Evolutionary conservation across 345 rosid genomes (phyloP), one percentile per base, ranked within the genome.

Genomic region (Euphorbia tirucalli): DNA sequence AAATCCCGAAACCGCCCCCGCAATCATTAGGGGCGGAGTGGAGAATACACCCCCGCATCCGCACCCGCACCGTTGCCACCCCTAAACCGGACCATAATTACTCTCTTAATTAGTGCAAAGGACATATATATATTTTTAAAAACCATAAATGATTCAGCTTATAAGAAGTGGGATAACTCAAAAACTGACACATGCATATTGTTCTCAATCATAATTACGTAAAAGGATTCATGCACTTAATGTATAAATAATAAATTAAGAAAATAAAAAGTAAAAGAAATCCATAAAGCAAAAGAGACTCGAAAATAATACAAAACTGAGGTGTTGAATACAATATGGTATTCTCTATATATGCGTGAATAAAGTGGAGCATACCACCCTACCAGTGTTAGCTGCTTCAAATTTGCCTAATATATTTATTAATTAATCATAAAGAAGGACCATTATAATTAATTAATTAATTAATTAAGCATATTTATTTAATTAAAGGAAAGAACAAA

Each of bases 331-430:
- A 55, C 65, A 57, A 52, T 69, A 61, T 57, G 27, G 70, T 59
- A 31, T 69, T 59, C 28, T 35, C 4, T 35, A 35, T 19, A 27
- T 61, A 64, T 82, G 83, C 39, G 74, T 41, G 73, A 21, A 70
- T 71, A 81, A 81, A 81, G 87, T 69, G 83, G 72, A 81, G 79
- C 85, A 84, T 78, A 83, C 76, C 79, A 74, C 85, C 81, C 71
- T 66, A 74, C 49, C 10, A 55, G 74, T 66, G 84, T 74, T 67
- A 73, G 79, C 79, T 76, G 70, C 77, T 55, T 50, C 8, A 44
- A 67, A 78, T 71, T 32, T 62, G 37, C 44, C 68, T 27, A 59
- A 59, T 28, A 24, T 58, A 25, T 10, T 6, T 14, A 11, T 31
- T 27, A 28, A 3, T 54, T 18, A 50, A 50, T 19, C 57, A 50